These are phyloP conservation scores for Leishmania tarentolae DNA, from an alignment of 208 protist species.

Conservation along the genomic window DNA sequence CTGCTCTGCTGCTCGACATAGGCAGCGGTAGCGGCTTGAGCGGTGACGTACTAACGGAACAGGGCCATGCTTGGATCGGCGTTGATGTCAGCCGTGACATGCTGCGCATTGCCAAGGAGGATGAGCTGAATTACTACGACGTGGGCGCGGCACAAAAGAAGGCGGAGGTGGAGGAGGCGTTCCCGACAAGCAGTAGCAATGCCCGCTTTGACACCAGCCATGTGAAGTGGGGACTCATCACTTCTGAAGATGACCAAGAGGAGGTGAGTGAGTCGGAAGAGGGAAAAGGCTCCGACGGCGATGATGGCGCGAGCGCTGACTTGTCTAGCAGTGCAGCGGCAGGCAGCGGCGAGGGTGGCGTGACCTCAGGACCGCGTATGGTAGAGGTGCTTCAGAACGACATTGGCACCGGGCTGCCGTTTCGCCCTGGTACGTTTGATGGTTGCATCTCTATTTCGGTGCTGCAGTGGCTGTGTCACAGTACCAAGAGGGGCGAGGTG, in stretches of 20 bases:
- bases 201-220: slow-evolving; percentile 52
- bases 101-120: slow-evolving; percentile 90
- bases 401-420: slow-evolving; percentile 96
- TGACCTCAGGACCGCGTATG: slow-evolving; percentile 38
- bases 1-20: slow-evolving; percentile 96
- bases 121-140: slow-evolving; percentile 60
- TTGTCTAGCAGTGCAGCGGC: neutral
- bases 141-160: slow-evolving; percentile 19
- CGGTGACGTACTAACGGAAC: slow-evolving; percentile 94
- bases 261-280: slow-evolving; percentile 26
- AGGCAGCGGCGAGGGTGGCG: neutral
- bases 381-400: slow-evolving; percentile 93
- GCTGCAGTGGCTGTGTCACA: slow-evolving; percentile 99
- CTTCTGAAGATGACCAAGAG: slow-evolving; percentile 45
- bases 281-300: slow-evolving; percentile 17
- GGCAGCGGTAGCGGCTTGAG: slow-evolving; percentile 98
- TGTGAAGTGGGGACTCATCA: slow-evolving; percentile 78
- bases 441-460: slow-evolving; percentile 98
- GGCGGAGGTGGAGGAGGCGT: slow-evolving; percentile 22
- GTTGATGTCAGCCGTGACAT: slow-evolving; percentile 96
- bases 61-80: slow-evolving; percentile 97
- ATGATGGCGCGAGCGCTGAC: neutral
- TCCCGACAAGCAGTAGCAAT: slow-evolving; percentile 30
- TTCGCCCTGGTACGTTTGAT: slow-evolving; percentile 98
- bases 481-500: slow-evolving; percentile 92